These are phyloP conservation scores for Apium graveolens DNA, from an alignment of 129 eudicot species.

Conservation along the genomic window DNA sequence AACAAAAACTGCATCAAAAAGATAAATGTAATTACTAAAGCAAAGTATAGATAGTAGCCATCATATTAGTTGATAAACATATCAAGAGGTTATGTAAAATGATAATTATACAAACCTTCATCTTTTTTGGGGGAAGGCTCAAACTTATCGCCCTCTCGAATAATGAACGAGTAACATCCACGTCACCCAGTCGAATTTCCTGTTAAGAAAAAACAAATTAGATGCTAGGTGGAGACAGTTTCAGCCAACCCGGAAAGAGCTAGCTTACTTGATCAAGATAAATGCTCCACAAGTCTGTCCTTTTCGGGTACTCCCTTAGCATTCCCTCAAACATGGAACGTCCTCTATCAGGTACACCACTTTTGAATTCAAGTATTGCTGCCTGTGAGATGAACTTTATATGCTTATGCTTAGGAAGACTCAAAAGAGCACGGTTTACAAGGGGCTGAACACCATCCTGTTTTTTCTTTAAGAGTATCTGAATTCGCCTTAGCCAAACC, in stretches of 20 bases:
- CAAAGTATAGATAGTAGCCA: neutral
- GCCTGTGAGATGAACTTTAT: constrained; percentile 66
- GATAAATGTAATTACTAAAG: neutral
- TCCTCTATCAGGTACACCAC: constrained; percentile 76
- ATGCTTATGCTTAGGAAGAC: constrained; percentile 76
- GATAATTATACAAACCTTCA: constrained; percentile 40
- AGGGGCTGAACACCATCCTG: constrained; percentile 54
- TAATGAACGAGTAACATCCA: constrained; percentile 61
- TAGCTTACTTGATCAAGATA: constrained; percentile 72
- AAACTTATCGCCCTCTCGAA: constrained; percentile 83
- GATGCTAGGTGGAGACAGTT: neutral
- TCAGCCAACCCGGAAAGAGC: neutral
- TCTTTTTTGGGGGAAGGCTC: constrained; percentile 65
- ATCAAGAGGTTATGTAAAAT: neutral
- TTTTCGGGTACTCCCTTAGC: constrained; percentile 83
- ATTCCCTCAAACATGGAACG: constrained; percentile 79
- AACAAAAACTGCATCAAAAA: constrained; percentile 59
- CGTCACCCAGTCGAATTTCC: constrained; percentile 83
- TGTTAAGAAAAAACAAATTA: constrained; percentile 17
- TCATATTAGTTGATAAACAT: neutral
- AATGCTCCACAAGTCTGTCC: constrained; percentile 86
- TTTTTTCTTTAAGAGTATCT: constrained; percentile 52
- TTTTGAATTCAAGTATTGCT: constrained; percentile 72
- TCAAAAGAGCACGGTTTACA: constrained; percentile 62
- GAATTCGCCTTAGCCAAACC: constrained; percentile 84